Conservation (phyloP, 2,329 filamentous ascomycete species). For the Aspergillus quadricinctus region DNA sequence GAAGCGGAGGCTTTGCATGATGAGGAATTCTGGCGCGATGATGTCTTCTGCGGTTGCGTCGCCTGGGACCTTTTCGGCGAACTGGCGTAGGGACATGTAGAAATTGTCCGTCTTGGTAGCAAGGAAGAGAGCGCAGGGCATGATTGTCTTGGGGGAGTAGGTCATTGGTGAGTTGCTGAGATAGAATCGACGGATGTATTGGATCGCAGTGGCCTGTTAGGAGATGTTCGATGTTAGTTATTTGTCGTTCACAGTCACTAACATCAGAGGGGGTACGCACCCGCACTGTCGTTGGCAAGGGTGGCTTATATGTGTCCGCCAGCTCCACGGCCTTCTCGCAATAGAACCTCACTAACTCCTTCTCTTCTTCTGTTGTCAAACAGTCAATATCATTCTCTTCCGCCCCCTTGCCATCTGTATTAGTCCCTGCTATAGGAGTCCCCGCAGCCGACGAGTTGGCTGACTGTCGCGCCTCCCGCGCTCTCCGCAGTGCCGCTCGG, state of each 20-base stretch:
- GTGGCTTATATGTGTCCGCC: slow-evolving; percentile 54
- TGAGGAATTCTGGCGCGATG: slow-evolving; percentile 83
- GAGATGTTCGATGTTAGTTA: background rate
- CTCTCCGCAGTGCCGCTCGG: slow-evolving; percentile 52
- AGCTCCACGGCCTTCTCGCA: slow-evolving; percentile 57
- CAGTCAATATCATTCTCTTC: slow-evolving; percentile 61
- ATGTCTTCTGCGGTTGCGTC: slow-evolving; percentile 76
- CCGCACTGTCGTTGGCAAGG: slow-evolving; percentile 57
- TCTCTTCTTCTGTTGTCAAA: slow-evolving; percentile 77
- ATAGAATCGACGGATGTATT: slow-evolving; percentile 93
- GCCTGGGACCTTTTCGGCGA: slow-evolving; percentile 65
- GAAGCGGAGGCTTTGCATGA: slow-evolving; percentile 89
- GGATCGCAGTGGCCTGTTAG: slow-evolving; percentile 68
- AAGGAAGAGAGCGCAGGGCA: slow-evolving; percentile 87
- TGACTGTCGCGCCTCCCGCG: slow-evolving; percentile 33
- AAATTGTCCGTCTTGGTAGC: slow-evolving; percentile 88
- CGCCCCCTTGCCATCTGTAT: slow-evolving; percentile 28
- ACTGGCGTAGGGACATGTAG: slow-evolving; percentile 63
- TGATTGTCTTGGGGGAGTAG: slow-evolving; percentile 83
- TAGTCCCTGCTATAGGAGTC: slow-evolving; percentile 27
- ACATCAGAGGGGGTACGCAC: slow-evolving; percentile 37
- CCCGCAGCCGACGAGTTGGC: slow-evolving; percentile 28
- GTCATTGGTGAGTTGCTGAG: slow-evolving; percentile 94
- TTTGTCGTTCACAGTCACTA: background rate
- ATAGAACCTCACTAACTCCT: slow-evolving; percentile 75